These are phyloP conservation scores for Fusarium redolens DNA, from an alignment of 2,329 filamentous ascomycete species.

Conservation along the genomic window DNA sequence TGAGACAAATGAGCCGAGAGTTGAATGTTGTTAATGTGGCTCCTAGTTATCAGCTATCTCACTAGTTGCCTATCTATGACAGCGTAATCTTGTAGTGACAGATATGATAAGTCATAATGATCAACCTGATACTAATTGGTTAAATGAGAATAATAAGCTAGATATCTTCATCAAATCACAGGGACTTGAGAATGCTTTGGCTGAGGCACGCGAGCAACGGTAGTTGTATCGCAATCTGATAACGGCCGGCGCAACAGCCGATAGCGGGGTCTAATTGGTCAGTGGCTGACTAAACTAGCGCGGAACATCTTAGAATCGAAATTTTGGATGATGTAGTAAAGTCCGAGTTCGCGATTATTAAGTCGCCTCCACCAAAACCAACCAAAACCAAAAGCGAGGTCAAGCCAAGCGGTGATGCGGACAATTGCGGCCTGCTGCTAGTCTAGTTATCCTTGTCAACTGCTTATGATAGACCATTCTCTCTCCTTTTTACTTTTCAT, in stretches of 20 bases:
- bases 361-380: constrained; percentile 45
- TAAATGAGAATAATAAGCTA: not conserved
- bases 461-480: constrained; percentile 17
- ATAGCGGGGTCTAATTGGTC: constrained; percentile 21
- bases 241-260: constrained; percentile 21
- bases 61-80: not conserved
- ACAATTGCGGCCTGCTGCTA: constrained; percentile 42
- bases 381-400: constrained; percentile 2
- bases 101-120: not conserved
- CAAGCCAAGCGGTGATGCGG: constrained; percentile 46
- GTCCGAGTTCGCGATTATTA: constrained; percentile 49
- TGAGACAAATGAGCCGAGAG: not conserved
- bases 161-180: not conserved
- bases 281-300: constrained; percentile 25
- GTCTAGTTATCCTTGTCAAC: constrained; percentile 18
- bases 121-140: not conserved
- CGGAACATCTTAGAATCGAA: constrained; percentile 39
- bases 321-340: constrained; percentile 48
- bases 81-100: not conserved
- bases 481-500: constrained; percentile 12
- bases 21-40: not conserved
- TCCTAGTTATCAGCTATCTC: not conserved
- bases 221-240: constrained; percentile 41
- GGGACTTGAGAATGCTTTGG: not conserved
- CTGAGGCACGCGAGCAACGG: constrained; percentile 25